Percentiles rank a stretch among this genome's conserved stretches.
Evolutionary conservation across 352 stramenopile genomes (phyloP).

Genomic region (Peronosclerospora sorghi): DNA sequence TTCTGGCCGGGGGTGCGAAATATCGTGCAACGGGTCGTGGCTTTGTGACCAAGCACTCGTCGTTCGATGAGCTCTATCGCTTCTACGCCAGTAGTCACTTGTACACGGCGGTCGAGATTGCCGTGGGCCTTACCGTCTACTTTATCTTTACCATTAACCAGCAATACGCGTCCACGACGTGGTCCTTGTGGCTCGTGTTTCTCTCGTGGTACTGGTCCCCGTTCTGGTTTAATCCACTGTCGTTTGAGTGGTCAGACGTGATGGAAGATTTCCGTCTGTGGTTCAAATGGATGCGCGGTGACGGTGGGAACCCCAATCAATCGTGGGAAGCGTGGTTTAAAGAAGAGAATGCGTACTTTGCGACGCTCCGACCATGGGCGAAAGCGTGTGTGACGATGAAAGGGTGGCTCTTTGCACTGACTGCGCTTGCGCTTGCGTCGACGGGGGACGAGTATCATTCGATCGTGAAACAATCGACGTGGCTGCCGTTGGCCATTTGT

Average conservation of each 20-base stretch:
- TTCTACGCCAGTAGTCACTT: conserved; percentile 98
- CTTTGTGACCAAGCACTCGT: conserved; percentile 97
- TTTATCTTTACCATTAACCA: conserved; percentile 87
- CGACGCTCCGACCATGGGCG: conserved; percentile 74
- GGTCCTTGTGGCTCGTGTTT: conserved; percentile 94
- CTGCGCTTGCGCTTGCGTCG: conserved; percentile 81
- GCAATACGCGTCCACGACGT: conserved; percentile 96
- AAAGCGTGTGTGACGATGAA: conserved; percentile 90
- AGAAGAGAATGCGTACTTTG: conserved; percentile 92
- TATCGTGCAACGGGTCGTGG: conserved; percentile 96
- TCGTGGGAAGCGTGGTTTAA: conserved; percentile 95
- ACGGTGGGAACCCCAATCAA: conserved; percentile 85
- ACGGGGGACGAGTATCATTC: conserved; percentile 63
- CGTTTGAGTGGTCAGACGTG: conserved; percentile 94
- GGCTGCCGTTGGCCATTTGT: conserved; percentile 49
- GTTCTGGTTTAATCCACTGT: conserved; percentile 98
- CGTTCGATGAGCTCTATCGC: conserved; percentile 96
- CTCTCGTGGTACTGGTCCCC: conserved; percentile 83
- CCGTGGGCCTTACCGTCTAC: conserved; percentile 89
- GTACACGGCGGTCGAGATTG: conserved; percentile 91
- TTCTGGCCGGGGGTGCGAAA: conserved; percentile 95
- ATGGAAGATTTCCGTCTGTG: conserved; percentile 82
- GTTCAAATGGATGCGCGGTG: conserved; percentile 92
- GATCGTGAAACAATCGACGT: conserved; percentile 37
- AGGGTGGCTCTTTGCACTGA: conserved; percentile 74